phyloP scores from a whole-genome alignment of 345 rosid species.

The Syzygium oleosum region DNA sequence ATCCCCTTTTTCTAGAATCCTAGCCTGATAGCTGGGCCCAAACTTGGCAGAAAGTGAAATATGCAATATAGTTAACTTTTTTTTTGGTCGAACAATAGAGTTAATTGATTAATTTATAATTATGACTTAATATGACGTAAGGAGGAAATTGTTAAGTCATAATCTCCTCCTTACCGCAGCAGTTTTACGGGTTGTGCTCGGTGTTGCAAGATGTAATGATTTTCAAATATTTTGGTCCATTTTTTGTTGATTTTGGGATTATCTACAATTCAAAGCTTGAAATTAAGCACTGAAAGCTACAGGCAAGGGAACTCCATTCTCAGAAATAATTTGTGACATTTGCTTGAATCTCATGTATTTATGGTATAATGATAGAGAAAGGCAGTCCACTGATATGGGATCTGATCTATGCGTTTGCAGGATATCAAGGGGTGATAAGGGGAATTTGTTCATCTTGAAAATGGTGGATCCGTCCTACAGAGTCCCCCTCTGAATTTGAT shows the following conservation, averaged over 20 bases:
- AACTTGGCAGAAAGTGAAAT: not conserved
- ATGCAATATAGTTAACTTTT: not conserved
- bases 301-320: not conserved
- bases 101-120: too few relatives aligned
- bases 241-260: not conserved
- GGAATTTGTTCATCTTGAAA: conserved; percentile 83
- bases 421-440: conserved; percentile 83
- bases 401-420: conserved; percentile 22
- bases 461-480: conserved; percentile 85
- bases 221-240: not conserved
- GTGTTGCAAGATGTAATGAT: not conserved
- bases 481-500: conserved; percentile 23
- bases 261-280: not conserved
- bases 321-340: not conserved
- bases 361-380: not conserved
- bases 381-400: not conserved
- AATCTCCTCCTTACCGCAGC: not conserved
- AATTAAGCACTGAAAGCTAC: not conserved
- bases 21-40: not conserved
- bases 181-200: not conserved
- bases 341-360: not conserved
- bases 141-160: not conserved
- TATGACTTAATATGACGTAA: too few relatives aligned
- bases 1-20: not conserved
- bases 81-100: too few relatives aligned